These are phyloP conservation scores for Paraconiothyrium brasiliense DNA, from an alignment of 2,329 filamentous ascomycete genomes.

Conservation along the genomic window DNA sequence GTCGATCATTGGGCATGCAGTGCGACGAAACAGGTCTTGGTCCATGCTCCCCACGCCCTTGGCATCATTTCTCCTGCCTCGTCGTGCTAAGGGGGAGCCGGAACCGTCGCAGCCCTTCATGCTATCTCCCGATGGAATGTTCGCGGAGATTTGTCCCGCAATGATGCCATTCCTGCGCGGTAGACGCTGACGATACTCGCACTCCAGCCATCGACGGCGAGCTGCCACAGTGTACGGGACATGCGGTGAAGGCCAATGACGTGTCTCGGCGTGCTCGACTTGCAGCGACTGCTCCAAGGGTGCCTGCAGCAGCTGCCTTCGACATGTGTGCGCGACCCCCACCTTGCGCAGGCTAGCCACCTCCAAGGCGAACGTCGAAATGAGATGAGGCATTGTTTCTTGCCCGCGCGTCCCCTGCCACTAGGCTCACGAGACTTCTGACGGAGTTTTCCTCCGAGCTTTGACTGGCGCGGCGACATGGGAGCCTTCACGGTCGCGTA, in stretches of 20 bases:
- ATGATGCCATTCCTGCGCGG: background rate
- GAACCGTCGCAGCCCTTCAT: constrained; percentile 21
- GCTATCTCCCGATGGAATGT: constrained; percentile 23
- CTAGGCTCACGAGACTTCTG: constrained; percentile 14
- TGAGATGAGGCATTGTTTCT: constrained; percentile 21
- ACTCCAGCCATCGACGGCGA: background rate
- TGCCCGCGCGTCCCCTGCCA: constrained; percentile 20
- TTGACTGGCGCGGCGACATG: background rate
- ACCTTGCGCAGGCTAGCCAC: constrained; percentile 14
- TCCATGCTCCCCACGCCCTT: constrained; percentile 6
- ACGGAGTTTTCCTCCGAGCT: constrained; percentile 11
- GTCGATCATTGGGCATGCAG: constrained; percentile 26
- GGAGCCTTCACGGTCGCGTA: background rate
- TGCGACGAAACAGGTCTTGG: constrained; percentile 25
- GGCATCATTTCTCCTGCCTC: constrained; percentile 16
- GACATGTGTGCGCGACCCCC: constrained; percentile 6
- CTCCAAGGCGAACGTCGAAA: constrained; percentile 17
- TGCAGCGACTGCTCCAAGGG: constrained; percentile 18
- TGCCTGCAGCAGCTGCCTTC: constrained; percentile 16
- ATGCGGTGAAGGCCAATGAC: constrained; percentile 19
- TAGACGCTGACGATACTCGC: background rate
- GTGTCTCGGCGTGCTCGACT: constrained; percentile 25
- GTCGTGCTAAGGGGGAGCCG: constrained; percentile 14
- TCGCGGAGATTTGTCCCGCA: constrained; percentile 14
- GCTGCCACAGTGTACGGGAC: background rate